Evolutionary conservation across 208 protist species (phyloP).

Genomic region (Wallacemonas sp.): DNA sequence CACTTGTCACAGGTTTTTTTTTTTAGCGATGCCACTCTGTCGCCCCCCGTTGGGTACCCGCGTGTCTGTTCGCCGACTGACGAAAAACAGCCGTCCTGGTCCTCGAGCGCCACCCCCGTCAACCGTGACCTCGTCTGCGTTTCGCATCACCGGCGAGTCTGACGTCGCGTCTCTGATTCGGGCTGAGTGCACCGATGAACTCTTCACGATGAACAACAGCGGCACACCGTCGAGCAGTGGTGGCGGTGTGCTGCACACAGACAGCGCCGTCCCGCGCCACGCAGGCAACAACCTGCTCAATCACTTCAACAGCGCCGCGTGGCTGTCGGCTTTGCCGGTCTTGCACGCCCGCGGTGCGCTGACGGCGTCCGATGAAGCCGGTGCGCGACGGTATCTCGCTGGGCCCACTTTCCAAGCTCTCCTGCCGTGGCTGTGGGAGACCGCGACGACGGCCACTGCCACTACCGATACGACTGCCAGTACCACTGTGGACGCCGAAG

Average conservation of each 20-base stretch:
- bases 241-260: conserved; percentile 18
- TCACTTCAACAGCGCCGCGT: conserved; percentile 36
- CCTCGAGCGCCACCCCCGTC: neutral
- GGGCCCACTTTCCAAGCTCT: conserved; percentile 37
- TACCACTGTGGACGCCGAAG: neutral
- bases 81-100: conserved; percentile 12
- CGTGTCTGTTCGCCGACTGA: conserved; percentile 17
- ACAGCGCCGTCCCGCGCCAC: conserved; percentile 7
- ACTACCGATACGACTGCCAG: neutral
- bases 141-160: neutral
- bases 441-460: neutral
- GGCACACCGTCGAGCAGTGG: neutral
- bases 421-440: conserved; percentile 62
- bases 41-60: conserved; percentile 19
- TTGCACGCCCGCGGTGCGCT: conserved; percentile 51
- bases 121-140: neutral
- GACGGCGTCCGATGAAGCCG: conserved; percentile 27
- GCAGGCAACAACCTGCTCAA: conserved; percentile 30
- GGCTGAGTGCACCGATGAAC: conserved; percentile 20
- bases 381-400: conserved; percentile 41
- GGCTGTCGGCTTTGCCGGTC: conserved; percentile 36
- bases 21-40: conserved; percentile 7
- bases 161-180: conserved; percentile 19
- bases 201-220: conserved; percentile 5
- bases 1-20: no score